phyloP scores from a whole-genome alignment of 2,329 filamentous ascomycete genomes.

The Penicillium crustosum region DNA sequence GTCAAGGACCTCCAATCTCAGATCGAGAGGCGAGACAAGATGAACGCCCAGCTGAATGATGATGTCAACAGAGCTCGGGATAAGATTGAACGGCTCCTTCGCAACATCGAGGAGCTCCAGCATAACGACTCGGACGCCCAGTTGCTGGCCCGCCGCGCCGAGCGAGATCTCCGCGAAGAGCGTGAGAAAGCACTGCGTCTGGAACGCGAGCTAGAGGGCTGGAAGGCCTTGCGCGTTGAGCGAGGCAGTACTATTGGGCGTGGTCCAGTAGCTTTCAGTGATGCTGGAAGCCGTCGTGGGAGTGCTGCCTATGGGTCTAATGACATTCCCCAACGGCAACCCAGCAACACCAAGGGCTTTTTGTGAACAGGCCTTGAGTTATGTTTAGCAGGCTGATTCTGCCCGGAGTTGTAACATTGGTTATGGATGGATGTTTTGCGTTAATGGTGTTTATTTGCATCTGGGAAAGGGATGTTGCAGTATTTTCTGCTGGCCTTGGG shows the following conservation, averaged over 20 bases:
- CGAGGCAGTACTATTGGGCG: slow-evolving; percentile 45
- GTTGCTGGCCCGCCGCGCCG: slow-evolving; percentile 77
- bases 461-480: slow-evolving; percentile 11
- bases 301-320: slow-evolving; percentile 41
- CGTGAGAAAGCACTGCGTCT: slow-evolving; percentile 75
- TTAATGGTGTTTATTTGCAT: slow-evolving; percentile 19
- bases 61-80: slow-evolving; percentile 84
- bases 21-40: slow-evolving; percentile 89
- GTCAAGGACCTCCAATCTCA: slow-evolving; percentile 92
- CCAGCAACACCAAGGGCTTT: slow-evolving; percentile 77
- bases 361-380: slow-evolving; percentile 48
- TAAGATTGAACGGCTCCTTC: slow-evolving; percentile 84
- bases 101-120: slow-evolving; percentile 91
- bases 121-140: slow-evolving; percentile 79
- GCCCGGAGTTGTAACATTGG: slow-evolving; percentile 17
- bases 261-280: slow-evolving; percentile 36
- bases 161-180: slow-evolving; percentile 87
- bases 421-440: slow-evolving; percentile 9
- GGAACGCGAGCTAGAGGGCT: slow-evolving; percentile 84
- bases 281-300: slow-evolving; percentile 41
- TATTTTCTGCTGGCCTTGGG: slow-evolving; percentile 10
- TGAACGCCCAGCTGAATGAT: slow-evolving; percentile 74
- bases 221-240: slow-evolving; percentile 71
- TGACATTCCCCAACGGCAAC: slow-evolving; percentile 65
- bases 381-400: slow-evolving; percentile 21